Conservation (phyloP, 2,329 filamentous ascomycete genomes). For the Bipolaris sorokiniana region DNA sequence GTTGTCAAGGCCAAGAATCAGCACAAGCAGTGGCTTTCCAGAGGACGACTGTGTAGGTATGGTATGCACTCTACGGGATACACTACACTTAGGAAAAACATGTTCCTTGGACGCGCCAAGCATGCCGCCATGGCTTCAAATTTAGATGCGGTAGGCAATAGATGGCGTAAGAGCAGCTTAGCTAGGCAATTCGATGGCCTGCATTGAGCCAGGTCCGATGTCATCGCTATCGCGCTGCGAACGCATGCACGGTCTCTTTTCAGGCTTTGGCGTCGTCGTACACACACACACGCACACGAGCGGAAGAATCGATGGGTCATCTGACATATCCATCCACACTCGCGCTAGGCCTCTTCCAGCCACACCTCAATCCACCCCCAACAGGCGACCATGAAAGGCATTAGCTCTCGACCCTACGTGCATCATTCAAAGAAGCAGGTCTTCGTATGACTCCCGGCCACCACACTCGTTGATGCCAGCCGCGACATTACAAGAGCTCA, state of each 20-base stretch:
- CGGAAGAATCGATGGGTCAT: conserved; percentile 27
- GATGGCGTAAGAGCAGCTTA: neutral
- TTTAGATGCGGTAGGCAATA: neutral
- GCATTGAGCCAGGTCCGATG: neutral
- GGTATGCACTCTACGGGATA: neutral
- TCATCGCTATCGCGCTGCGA: conserved; percentile 3
- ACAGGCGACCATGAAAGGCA: conserved; percentile 27
- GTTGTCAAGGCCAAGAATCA: neutral
- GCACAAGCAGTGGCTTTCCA: neutral
- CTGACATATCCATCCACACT: conserved; percentile 22
- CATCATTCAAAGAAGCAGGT: conserved; percentile 6
- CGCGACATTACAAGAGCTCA: conserved; percentile 12
- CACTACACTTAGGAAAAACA: neutral
- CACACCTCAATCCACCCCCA: conserved; percentile 27
- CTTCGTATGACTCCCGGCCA: neutral
- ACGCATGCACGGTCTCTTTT: conserved; percentile 7
- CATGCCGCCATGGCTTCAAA: neutral
- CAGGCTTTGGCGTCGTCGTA: conserved; percentile 1
- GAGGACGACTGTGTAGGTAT: too few species aligned
- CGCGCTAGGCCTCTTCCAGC: conserved; percentile 24
- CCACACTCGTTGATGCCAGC: conserved; percentile 21
- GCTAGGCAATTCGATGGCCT: neutral
- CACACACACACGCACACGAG: conserved; percentile 3
- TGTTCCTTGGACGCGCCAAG: neutral
- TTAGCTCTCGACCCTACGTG: conserved; percentile 18